phyloP scores from a whole-genome alignment of 257 asterid species.

The Knoxia roxburghii region DNA sequence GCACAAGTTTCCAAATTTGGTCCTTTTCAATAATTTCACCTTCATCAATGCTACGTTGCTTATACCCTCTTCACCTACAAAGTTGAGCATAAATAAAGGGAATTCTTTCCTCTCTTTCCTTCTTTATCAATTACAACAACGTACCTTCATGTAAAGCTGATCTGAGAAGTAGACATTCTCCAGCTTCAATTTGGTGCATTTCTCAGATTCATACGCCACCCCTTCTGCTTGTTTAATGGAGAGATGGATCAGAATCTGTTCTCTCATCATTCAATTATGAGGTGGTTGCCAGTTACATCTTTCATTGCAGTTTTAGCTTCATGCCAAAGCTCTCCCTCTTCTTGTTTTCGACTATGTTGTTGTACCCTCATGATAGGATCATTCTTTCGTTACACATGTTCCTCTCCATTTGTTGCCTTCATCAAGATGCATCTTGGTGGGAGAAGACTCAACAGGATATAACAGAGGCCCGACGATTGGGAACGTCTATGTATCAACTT shows the following conservation, averaged over 20 bases:
- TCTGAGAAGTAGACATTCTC: not conserved
- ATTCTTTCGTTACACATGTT: no score
- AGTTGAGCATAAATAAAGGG: no score
- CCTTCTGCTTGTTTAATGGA: not conserved
- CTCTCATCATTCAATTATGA: not conserved
- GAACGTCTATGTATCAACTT: conserved; percentile 31
- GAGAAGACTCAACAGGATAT: no score
- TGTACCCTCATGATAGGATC: not conserved
- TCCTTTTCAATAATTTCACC: no score
- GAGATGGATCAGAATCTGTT: not conserved
- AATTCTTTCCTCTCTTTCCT: no score
- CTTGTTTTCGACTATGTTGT: no score
- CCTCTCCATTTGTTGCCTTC: no score
- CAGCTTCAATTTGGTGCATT: not conserved
- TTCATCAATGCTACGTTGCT: no score
- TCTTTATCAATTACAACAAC: no score
- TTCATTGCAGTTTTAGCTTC: not conserved
- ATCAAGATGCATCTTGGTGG: not conserved
- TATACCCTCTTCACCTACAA: no score
- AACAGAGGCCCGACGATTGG: conserved; percentile 20
- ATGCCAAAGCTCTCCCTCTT: not conserved
- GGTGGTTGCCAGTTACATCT: not conserved
- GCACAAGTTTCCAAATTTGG: no score
- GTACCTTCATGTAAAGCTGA: not conserved
- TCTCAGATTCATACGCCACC: not conserved